These are phyloP conservation scores for Aspergillus texensis DNA, from an alignment of 2,329 filamentous ascomycete genomes.

Conservation along the genomic window DNA sequence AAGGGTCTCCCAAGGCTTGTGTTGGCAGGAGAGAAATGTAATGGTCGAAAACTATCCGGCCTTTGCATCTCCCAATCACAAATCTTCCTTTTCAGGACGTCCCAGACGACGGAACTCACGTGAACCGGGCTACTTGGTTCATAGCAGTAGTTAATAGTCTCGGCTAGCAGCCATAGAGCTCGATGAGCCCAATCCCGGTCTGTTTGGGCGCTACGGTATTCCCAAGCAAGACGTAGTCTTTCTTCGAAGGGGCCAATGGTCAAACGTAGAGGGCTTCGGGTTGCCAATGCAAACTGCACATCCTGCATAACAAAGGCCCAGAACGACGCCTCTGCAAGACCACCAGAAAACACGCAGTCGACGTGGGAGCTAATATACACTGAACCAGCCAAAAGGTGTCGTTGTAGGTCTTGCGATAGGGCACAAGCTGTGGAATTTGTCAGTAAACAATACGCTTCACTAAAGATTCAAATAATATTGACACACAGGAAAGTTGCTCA, in stretches of 20 bases:
- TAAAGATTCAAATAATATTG: background rate
- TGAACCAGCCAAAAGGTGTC: slow-evolving; percentile 38
- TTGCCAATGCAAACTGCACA: slow-evolving; percentile 37
- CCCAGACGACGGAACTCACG: slow-evolving; percentile 20
- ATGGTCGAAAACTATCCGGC: slow-evolving; percentile 32
- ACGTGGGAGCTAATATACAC: slow-evolving; percentile 40
- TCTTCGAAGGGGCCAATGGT: slow-evolving; percentile 35
- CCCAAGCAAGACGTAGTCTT: slow-evolving; percentile 32
- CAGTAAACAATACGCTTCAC: slow-evolving; percentile 11
- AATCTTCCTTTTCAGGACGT: slow-evolving; percentile 28
- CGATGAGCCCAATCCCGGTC: slow-evolving; percentile 38
- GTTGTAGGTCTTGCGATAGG: slow-evolving; percentile 37
- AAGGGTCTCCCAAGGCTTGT: slow-evolving; percentile 32
- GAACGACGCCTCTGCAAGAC: slow-evolving; percentile 38
- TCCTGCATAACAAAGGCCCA: slow-evolving; percentile 42
- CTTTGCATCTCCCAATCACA: slow-evolving; percentile 30
- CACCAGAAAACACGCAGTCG: slow-evolving; percentile 35
- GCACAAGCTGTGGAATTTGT: slow-evolving; percentile 27
- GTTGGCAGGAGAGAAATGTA: slow-evolving; percentile 34
- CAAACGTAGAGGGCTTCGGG: slow-evolving; percentile 35
- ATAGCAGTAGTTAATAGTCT: slow-evolving; percentile 38
- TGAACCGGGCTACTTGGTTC: slow-evolving; percentile 24
- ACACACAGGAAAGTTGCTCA: slow-evolving; percentile 39
- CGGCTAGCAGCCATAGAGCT: slow-evolving; percentile 38
- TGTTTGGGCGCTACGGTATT: slow-evolving; percentile 23